Evolutionary conservation across 805 yeast genomes (phyloP).

Genomic region (Pichia exigua): DNA sequence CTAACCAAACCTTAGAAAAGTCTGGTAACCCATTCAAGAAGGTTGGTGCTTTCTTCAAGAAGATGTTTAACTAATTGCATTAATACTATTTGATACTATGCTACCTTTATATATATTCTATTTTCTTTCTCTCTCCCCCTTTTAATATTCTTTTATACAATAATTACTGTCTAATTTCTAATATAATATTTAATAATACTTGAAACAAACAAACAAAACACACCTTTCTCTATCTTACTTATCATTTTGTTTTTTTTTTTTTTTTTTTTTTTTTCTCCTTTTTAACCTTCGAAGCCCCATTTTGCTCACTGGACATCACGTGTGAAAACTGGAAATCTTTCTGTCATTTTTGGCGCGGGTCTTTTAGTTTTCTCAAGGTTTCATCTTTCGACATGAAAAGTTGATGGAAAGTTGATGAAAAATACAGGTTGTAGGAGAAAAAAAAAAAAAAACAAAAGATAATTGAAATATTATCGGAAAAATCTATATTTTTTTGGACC

Average conservation of each 20-base stretch:
- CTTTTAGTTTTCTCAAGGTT: neutral
- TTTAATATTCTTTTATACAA: neutral
- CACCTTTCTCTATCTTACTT: too few relatives aligned
- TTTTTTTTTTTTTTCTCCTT: neutral
- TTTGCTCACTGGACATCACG: too few relatives aligned
- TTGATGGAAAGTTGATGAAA: neutral
- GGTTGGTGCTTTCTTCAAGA: conserved; percentile 25
- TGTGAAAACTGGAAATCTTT: too few relatives aligned
- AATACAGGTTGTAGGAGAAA: neutral
- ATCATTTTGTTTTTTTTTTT: too few relatives aligned
- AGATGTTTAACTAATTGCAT: conserved; percentile 11
- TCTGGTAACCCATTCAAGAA: conserved; percentile 19
- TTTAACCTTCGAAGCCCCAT: too few relatives aligned
- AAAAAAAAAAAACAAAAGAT: too few relatives aligned
- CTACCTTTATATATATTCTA: neutral
- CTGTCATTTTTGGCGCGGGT: neutral
- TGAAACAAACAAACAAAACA: too few relatives aligned
- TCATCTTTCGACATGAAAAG: neutral
- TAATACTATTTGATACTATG: neutral
- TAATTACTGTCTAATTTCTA: neutral
- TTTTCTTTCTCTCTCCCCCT: neutral
- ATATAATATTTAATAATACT: neutral
- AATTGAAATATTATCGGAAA: neutral
- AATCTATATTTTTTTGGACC: neutral
- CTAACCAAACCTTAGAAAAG: neutral